Evolutionary conservation across 139 green algal species (phyloP), one percentile per base, ranked within the genome.

Genomic region (Ettlia oleoabundans): DNA sequence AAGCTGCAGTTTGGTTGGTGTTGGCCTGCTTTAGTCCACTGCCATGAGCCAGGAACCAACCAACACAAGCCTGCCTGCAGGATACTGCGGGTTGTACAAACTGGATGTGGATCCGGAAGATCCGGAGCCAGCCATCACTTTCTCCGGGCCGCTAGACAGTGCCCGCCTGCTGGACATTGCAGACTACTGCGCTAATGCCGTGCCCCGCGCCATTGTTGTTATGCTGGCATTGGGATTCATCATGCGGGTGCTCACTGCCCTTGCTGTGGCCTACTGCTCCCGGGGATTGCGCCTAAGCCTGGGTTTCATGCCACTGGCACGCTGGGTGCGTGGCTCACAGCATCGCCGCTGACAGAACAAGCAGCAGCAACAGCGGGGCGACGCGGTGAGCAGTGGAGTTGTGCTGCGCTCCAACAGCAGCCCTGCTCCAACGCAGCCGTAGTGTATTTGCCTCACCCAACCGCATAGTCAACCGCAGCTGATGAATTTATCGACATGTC

Each of bases 121-220:
- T 2, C 35, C 42, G 2, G 43, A 24, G 58, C 18, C 47, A 1
- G 68, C 40, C 33, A 38, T 41, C 5, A 7, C 67, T 32, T 32
- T 70, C 7, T 19, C 30, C 21, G 67, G 24, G 21, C 35, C 38
- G 24, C 21, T 70, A 22, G 70, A 84, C 73, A 38, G 32, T 4
- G 0, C 4, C 24, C 53, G 58, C n/a, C 41, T 79, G 78, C 78
- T 81, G 52, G 77, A 88, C 58, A 77, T 85, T 32, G 24, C 8
- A 2, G 24, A 77, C 22, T 88, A 88, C 71, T 88, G 83, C 83
- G 40, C 19, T 24, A 79, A 79, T 67, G 51, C 75, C 10, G 40
- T 81, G 9, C 55, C 47, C 5, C 51, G 55, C 3, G 78, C n/a
- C 22, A 66, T 87, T 51, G 33, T 87, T 2, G 55, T 87, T 30